A percentile compares a stretch with the other conserved stretches of the same genome.
These are phyloP conservation scores for Fusarium aywerte DNA, from an alignment of 2,329 filamentous ascomycete species.

Conservation along the genomic window DNA sequence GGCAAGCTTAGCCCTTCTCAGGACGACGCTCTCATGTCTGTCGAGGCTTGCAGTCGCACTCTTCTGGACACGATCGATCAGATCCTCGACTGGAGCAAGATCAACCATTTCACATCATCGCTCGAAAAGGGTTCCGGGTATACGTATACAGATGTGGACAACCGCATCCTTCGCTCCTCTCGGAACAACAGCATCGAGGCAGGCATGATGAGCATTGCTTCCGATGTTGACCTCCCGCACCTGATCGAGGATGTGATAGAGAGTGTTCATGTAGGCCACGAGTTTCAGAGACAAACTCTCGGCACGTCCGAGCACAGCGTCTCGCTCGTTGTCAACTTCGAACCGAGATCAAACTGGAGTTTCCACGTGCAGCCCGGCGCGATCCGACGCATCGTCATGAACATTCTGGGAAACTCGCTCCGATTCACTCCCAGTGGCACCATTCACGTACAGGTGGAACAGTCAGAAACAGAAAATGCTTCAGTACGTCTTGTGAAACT, in stretches of 20 bases:
- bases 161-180: not conserved
- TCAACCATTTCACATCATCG: not conserved
- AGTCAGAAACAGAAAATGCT: not conserved
- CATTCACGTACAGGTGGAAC: not conserved
- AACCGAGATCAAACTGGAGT: not conserved
- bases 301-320: not conserved
- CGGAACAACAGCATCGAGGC: not conserved
- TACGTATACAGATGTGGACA: not conserved
- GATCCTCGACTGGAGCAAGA: slow-evolving; percentile 6
- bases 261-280: not conserved
- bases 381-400: not conserved
- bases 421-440: not conserved
- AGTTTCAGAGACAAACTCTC: not conserved
- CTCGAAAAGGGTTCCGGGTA: not conserved
- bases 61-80: not conserved
- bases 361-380: not conserved
- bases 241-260: slow-evolving; percentile 2
- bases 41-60: not conserved
- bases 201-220: not conserved
- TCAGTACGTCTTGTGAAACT: not conserved
- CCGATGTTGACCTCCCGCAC: not conserved
- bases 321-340: not conserved
- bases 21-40: not conserved
- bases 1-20: not conserved
- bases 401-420: not conserved